Evolutionary conservation across 2,329 filamentous ascomycete genomes (phyloP), one percentile per base, ranked within the genome.

Genomic region (Cryoendolithus antarcticus): DNA sequence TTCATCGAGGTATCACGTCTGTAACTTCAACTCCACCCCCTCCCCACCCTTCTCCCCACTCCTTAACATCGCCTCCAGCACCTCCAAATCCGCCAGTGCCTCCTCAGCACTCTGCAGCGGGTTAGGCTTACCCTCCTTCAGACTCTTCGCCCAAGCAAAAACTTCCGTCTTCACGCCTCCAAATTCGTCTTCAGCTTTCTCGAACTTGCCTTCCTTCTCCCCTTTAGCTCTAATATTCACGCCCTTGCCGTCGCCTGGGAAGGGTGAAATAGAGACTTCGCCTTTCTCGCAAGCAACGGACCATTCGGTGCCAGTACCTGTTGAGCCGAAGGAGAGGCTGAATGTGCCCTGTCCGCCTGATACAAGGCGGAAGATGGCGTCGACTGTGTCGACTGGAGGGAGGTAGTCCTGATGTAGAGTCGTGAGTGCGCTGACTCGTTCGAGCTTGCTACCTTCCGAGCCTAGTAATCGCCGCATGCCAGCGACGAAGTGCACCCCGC

Each of bases 401-500:
- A 86, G 63, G 48, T 77, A 67, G 39, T 65, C 54, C 44, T 73
- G 67, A 34, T 74, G 59, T 47, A 74, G 69, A 3, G 62, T 52
- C 1, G 75, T 74, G 43, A 74, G 72, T 0, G 75, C 75, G 11
- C 65, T 63, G 3, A 80, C 58, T 29, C 60, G 63, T 3, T 31
- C 34, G 9, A 61, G 58, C 21, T 72, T 62, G 34, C 70, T 63
- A 8, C 24, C 24, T 3, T 64, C 62, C 0, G 59, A 44, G 11
- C 66, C 64, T 2, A 86, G 62, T 32, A 88, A 53, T 27, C 72
- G 56, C 10, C 82, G 66, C 36, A 79, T 67, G 0, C 62, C 76
- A 6, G 82, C 82, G 5, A 77, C 65, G 44, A 74, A 78, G 58
- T 88, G 83, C 19, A 88, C 80, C 32, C 83, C 82, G 9, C 75